Percentiles rank a stretch among this genome's conserved stretches.
phyloP scores from a whole-genome alignment of 768 basidiomycete species.

The Hydnomerulius pinastri region DNA sequence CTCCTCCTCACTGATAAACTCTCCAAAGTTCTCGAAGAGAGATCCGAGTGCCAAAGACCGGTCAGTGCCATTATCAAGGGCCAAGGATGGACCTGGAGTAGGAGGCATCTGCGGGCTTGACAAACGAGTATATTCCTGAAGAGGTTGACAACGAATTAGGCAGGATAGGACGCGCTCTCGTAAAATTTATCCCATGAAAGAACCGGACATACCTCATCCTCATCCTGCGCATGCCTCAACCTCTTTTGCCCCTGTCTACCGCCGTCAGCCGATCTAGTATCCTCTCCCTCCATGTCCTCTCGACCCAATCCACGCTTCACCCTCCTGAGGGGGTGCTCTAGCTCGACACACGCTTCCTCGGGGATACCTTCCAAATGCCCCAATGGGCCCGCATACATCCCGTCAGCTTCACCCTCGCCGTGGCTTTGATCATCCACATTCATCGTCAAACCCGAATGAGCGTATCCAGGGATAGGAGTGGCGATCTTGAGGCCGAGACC shows the following conservation, averaged over 20 bases:
- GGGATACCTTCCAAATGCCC: conserved; percentile 9
- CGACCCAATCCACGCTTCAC: conserved; percentile 14
- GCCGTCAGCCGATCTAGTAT: conserved; percentile 2
- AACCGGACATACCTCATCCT: conserved; percentile 19
- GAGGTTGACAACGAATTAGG: neutral
- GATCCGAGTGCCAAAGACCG: conserved; percentile 11
- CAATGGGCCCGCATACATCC: conserved; percentile 7
- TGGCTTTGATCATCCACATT: neutral
- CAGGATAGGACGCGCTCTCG: neutral
- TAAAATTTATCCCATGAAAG: neutral
- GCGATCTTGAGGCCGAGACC: conserved; percentile 1
- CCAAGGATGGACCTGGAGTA: conserved; percentile 11
- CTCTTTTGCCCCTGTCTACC: conserved; percentile 15
- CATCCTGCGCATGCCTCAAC: conserved; percentile 11
- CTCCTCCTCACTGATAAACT: conserved; percentile 23
- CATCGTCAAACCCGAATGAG: neutral
- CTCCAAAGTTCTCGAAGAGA: conserved; percentile 21
- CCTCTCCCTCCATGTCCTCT: conserved; percentile 15
- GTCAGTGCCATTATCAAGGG: conserved; percentile 3
- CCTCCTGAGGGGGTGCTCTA: conserved; percentile 1
- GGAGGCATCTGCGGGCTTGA: conserved; percentile 22
- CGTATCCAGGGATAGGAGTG: conserved; percentile 22
- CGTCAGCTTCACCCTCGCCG: neutral
- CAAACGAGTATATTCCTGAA: conserved; percentile 23
- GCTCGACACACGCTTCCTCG: conserved; percentile 6